Percentiles rank a stretch among this genome's conserved stretches.
phyloP scores from a whole-genome alignment of 257 asterid genomes.

The Thymus quinquecostatus region DNA sequence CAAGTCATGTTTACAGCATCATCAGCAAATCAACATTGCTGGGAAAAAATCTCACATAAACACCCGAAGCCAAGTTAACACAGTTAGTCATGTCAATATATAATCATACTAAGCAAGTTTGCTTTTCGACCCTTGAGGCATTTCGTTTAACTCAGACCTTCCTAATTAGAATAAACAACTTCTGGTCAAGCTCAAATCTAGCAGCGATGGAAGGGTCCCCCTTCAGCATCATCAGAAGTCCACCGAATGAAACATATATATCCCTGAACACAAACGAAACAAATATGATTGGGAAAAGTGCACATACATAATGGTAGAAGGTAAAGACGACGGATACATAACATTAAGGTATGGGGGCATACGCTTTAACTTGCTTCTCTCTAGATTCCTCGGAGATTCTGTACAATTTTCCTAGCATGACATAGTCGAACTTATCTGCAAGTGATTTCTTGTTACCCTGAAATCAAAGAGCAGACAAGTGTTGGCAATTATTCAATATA shows the following conservation, averaged over 20 bases:
- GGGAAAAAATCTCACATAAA: no score
- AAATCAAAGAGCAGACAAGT: conserved; percentile 7
- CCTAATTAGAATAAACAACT: conserved; percentile 73
- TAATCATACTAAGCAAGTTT: no score
- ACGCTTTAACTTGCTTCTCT: conserved; percentile 72
- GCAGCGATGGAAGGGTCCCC: conserved; percentile 70
- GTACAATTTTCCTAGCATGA: conserved; percentile 92
- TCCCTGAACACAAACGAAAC: conserved; percentile 48
- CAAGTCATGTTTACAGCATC: no score
- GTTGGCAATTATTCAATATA: conserved; percentile 5
- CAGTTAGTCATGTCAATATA: no score
- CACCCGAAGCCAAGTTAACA: no score
- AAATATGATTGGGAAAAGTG: not conserved
- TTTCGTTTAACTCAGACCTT: conserved; percentile 52
- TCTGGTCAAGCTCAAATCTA: conserved; percentile 87
- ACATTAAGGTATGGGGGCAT: conserved; percentile 34
- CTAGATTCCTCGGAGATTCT: conserved; percentile 72
- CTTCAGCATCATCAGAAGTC: conserved; percentile 71
- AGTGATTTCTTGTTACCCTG: conserved; percentile 62
- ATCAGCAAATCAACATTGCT: no score
- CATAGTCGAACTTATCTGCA: conserved; percentile 89
- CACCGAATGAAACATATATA: conserved; percentile 72
- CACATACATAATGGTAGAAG: not conserved
- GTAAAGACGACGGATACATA: not conserved
- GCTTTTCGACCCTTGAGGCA: no score